Evolutionary conservation across 2,329 filamentous ascomycete genomes (phyloP).

Genomic region (Lachnellula hyalina): DNA sequence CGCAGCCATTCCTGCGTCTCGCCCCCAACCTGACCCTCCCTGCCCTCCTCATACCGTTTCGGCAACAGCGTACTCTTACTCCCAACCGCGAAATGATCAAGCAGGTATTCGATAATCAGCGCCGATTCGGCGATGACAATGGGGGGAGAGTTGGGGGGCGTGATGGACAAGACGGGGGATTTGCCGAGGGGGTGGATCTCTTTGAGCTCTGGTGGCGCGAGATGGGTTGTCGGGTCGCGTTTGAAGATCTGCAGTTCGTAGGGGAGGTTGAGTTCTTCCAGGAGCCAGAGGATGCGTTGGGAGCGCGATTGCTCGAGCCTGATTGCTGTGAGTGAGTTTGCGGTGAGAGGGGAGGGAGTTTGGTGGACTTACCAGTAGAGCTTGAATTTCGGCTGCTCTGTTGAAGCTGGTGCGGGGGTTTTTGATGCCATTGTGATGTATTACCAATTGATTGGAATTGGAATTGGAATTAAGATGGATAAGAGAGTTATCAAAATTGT

Average conservation of each 20-base stretch:
- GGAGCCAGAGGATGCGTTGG: conserved; percentile 64
- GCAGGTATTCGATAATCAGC: conserved; percentile 75
- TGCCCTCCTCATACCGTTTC: conserved; percentile 50
- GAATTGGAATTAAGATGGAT: neutral
- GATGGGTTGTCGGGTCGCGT: conserved; percentile 52
- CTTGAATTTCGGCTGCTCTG: conserved; percentile 42
- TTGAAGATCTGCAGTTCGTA: conserved; percentile 80
- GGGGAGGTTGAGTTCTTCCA: conserved; percentile 64
- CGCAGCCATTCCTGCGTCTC: conserved; percentile 57
- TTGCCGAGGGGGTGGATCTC: conserved; percentile 82
- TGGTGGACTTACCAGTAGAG: conserved; percentile 45
- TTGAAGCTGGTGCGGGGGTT: conserved; percentile 4
- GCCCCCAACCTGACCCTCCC: conserved; percentile 51
- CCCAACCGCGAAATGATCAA: conserved; percentile 51
- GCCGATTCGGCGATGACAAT: conserved; percentile 75
- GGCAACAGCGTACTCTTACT: conserved; percentile 45
- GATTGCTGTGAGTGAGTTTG: conserved; percentile 2
- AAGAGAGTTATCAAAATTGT: neutral
- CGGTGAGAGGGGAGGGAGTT: neutral
- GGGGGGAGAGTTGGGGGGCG: conserved; percentile 35
- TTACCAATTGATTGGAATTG: neutral
- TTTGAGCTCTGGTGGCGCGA: conserved; percentile 73
- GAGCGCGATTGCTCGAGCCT: conserved; percentile 37
- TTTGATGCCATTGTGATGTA: neutral
- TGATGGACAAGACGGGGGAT: conserved; percentile 70